Conservation (phyloP, 495 filamentous ascomycete species). For the Hypoxylon fragiforme region DNA sequence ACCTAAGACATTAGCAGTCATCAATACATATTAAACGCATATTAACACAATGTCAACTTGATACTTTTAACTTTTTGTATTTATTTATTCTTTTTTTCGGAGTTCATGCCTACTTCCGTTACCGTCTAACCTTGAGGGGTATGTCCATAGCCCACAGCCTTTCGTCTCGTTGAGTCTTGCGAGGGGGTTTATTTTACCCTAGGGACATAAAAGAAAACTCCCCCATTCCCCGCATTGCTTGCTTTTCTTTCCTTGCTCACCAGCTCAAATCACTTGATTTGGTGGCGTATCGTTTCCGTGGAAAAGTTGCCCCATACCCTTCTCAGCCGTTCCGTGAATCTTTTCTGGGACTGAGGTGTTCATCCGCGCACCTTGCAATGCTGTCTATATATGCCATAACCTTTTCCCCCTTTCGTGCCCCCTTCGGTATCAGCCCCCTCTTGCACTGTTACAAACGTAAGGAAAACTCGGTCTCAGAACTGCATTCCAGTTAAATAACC, state of each 20-base stretch:
- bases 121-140: conserved; percentile 28
- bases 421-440: conserved; percentile 6
- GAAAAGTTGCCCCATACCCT: conserved; percentile 6
- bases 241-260: neutral
- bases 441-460: conserved; percentile 21
- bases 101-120: conserved; percentile 22
- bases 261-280: conserved; percentile 24
- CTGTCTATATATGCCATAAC: conserved; percentile 34
- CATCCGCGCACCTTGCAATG: conserved; percentile 24
- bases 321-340: conserved; percentile 12
- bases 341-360: conserved; percentile 23
- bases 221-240: neutral
- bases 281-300: conserved; percentile 5
- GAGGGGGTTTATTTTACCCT: conserved; percentile 10
- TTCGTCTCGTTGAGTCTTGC: conserved; percentile 19
- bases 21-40: neutral
- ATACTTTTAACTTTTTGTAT: conserved; percentile 29
- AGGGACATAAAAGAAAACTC: conserved; percentile 24
- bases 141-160: conserved; percentile 12
- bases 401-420: conserved; percentile 26
- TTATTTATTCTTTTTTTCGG: conserved; percentile 28
- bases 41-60: neutral
- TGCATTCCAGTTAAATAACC: conserved; percentile 14
- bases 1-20: no score
- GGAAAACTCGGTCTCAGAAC: conserved; percentile 12